Evolutionary conservation across 2,329 filamentous ascomycete genomes (phyloP).

Genomic region (Curvularia lunata): DNA sequence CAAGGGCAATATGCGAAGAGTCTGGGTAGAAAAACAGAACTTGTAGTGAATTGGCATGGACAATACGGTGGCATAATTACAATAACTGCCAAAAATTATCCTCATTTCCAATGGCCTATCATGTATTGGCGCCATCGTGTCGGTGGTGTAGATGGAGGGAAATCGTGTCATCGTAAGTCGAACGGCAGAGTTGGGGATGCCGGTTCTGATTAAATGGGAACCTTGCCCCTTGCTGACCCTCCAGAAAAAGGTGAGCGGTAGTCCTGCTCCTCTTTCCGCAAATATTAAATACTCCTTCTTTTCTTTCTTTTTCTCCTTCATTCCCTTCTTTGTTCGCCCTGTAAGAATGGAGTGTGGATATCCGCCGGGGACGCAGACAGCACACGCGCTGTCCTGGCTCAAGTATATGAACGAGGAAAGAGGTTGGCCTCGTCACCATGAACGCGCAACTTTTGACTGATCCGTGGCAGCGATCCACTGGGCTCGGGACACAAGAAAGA

Average conservation of each 20-base stretch:
- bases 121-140: conserved; percentile 9
- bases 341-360: background rate
- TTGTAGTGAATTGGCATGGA: background rate
- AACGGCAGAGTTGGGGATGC: background rate
- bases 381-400: background rate
- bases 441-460: background rate
- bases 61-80: conserved; percentile 7
- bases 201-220: background rate
- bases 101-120: background rate
- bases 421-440: background rate
- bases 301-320: background rate
- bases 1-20: background rate
- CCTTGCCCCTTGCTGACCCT: background rate
- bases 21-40: background rate
- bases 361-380: background rate
- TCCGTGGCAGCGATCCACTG: background rate
- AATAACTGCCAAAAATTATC: background rate
- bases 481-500: background rate
- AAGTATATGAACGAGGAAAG: background rate
- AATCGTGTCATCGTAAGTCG: conserved; percentile 26
- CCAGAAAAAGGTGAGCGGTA: background rate
- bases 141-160: conserved; percentile 1
- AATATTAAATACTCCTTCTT: background rate
- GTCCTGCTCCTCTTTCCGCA: background rate
- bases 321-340: background rate